These are phyloP conservation scores for Parascedosporium putredinis DNA, from an alignment of 2,329 filamentous ascomycete genomes.

Conservation along the genomic window DNA sequence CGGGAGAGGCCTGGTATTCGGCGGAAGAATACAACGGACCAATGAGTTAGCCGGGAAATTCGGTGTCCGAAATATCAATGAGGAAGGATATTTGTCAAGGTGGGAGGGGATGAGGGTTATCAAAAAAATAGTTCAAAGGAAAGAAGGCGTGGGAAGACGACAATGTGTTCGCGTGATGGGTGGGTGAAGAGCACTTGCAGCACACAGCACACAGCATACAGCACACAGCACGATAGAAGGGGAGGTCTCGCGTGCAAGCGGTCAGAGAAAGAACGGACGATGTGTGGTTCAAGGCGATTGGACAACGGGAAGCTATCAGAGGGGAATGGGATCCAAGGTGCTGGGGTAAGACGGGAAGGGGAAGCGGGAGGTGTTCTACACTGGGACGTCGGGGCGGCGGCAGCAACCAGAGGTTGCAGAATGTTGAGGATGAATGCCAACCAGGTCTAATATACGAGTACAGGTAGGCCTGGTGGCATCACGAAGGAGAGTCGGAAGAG, in stretches of 20 bases:
- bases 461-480: not conserved
- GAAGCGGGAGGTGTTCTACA: not conserved
- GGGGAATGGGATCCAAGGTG: not conserved
- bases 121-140: not conserved
- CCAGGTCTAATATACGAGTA: slow-evolving; percentile 2
- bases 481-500: slow-evolving; percentile 1
- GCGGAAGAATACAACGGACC: not conserved
- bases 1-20: not conserved
- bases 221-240: no score
- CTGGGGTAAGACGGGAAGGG: not conserved
- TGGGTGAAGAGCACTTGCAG: not conserved
- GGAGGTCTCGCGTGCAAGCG: not conserved
- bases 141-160: not conserved
- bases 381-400: not conserved
- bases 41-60: slow-evolving; percentile 3
- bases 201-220: no score
- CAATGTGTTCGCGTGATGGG: not conserved
- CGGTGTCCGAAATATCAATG: not conserved
- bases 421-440: slow-evolving; percentile 5
- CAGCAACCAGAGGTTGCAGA: slow-evolving; percentile 2
- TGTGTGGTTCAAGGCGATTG: not conserved
- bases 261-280: not conserved
- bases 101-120: not conserved
- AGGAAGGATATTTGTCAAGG: not conserved
- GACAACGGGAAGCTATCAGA: not conserved